Evolutionary conservation across 2,329 filamentous ascomycete species (phyloP), one percentile per base, ranked within the genome.

Genomic region (Achaetomium macrosporum): DNA sequence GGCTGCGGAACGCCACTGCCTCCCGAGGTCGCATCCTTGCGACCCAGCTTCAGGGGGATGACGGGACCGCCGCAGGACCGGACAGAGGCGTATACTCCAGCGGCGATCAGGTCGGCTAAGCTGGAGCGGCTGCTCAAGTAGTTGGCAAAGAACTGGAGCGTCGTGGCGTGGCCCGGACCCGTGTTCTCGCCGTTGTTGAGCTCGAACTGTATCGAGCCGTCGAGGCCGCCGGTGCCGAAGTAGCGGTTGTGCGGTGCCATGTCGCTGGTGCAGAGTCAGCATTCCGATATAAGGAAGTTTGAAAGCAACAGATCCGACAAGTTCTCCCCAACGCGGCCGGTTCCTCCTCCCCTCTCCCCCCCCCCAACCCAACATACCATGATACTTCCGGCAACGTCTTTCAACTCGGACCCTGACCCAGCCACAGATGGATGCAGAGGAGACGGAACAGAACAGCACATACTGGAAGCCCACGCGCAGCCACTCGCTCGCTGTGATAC

Each of bases 391-490:
- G n/a, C n/a, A n/a, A n/a, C n/a, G n/a, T n/a, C n/a, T n/a, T n/a
- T n/a, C n/a, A n/a, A n/a, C n/a, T n/a, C n/a, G n/a, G n/a, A 25
- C 25, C 25, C 7, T 25, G 25, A 25, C 25, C 11, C 3, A 11
- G 33, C 11, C 11, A 15, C 11, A 35, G 5, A 35, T 11, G 13
- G 10, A 35, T 12, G 3, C 11, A 35, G 13, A 35, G 5, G 10
- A 35, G 33, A 35, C 5, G 16, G 15, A 48, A 43, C 30, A 11
- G 40, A 47, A 47, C 40, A 42, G 8, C 75, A 83, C 81, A 63
- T 84, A 81, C 65, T 84, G 81, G 56, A 84, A 84, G 20, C 75
- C 81, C 3, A 77, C 75, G 31, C 81, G 74, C 40, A 84, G 66
- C 81, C 81, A 84, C 65, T 83, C 80, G 7, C 80, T 80, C 6